Evolutionary conservation across 352 stramenopile species (phyloP), one percentile per base, ranked within the genome.

Genomic region (Lagenidium sp.): DNA sequence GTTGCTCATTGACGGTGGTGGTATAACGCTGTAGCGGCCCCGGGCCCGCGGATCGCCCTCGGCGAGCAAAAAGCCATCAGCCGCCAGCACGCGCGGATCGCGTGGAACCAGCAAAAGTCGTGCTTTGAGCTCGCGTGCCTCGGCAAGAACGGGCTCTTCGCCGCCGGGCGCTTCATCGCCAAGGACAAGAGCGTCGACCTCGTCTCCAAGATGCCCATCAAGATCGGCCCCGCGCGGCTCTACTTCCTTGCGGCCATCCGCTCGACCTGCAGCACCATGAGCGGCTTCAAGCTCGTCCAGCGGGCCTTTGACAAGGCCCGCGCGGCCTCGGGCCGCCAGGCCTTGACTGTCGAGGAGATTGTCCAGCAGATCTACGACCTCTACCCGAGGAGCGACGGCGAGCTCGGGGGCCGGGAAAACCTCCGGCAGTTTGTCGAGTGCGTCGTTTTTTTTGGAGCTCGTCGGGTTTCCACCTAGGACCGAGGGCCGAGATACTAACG

Each of bases 11-110:
- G n/a, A n/a, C n/a, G n/a, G n/a, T n/a, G n/a, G n/a, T n/a, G n/a
- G n/a, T n/a, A n/a, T n/a, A n/a, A n/a, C n/a, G n/a, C 16, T 28
- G 37, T 44, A 69, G 61, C 52, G 20, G 40, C 55, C 21, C 57
- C 73, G 10, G 66, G 68, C 20, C 55, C 69, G 30, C 72, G 69
- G 36, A 63, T 92, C 25, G 44, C 61, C 12, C 49, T 92, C 18
- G 80, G 80, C n/a, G 80, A 92, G 39, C 75, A 88, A 32, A 92
- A 88, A 44, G 68, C 80, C 36, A 81, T 92, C 32, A 90, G 77
- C 11, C 44, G 80, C 4, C 55, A 78, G 36, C 80, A 92, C 43
- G 80, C 75, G 44, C 68, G 72, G 28, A 87, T 92, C 52, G 60
- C 82, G 35, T 92, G 80, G 80, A 90, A 73, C 38, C 57, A 74